Base-by-base conservation (phyloP, 2,329 filamentous ascomycete species). In the Talaromyces albobiverticillius region DNA sequence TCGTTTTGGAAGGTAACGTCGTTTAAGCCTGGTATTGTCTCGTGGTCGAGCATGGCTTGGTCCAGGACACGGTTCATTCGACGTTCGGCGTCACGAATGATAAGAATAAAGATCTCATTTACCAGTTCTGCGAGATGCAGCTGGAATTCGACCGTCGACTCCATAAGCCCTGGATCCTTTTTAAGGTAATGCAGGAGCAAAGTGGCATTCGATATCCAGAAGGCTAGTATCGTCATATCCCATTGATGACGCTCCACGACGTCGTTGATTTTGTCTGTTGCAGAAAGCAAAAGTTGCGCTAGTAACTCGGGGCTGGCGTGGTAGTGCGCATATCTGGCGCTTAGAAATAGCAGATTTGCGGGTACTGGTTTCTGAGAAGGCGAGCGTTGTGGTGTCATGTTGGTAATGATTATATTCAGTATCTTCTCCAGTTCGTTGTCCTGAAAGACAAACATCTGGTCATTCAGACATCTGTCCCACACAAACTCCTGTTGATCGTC, bases 371-470 rank as follows among this genome's bases (percentile, higher is more conserved):
- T 99, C 68, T 99, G 94, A n/a, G 91, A 89, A 0, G 92, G 90
- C 26, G 93, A 96, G 63, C 94, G 82, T 73, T 96, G 92, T 1
- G 94, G 94, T 1, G 90, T 95, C 94, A 99, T 97, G 65, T 94
- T 93, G 58, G 93, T 97, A 67, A 99, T 95, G 67, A 97, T 86
- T 53, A 97, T 94, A 67, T 96, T 89, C 61, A 99, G 81, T 64
- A 99, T 96, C 55, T 87, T 86, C 55, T 93, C 88, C 49, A 99
- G 81, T 67, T 99, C 93, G 67, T 84, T 87, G 62, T 97, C 93
- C 70, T 99, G 94, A 69, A 99, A 99, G 34, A 99, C 94, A 69
- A 99, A 99, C 94, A 99, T 99, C 70, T 99, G 94, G 69, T 99
- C 94, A 68, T 96, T 90, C 46, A 96, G 79, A 71, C 94, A 99